Base-by-base conservation (phyloP, 2,329 filamentous ascomycete genomes). In the Calonectria pteridis region DNA sequence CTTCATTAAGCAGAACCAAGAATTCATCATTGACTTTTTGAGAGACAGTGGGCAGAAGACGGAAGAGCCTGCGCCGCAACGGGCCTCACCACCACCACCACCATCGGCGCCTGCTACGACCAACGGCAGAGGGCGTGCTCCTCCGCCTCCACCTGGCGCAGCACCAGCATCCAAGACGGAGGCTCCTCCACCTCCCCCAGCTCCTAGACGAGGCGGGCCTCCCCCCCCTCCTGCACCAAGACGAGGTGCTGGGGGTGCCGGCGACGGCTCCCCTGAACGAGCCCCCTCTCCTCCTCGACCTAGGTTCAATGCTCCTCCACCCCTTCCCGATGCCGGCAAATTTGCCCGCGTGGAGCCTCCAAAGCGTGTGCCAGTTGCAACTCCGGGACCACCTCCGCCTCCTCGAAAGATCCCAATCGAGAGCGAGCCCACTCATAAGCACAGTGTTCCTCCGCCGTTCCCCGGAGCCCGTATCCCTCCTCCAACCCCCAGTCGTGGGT, bases 271-370 rank as follows among this genome's bases (percentile, higher is more conserved):
- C 46, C 91, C 94, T n/a, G 90, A 93, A 35, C 89, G 92, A 81
- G 93, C 95, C 73, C 91, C 93, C 18, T 94, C 95, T 16, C 91
- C 93, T 23, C 89, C 92, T 28, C 90, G 93, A 66, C 91, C 91
- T 11, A 90, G 89, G 79, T 98, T 98, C 86, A 90, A 92, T 77
- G 96, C 95, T 11, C 97, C 97, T 58, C 97, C 97, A 40, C 94
- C 96, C 3, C 86, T 98, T 73, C 92, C 95, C 69, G 96, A 98
- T 83, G 97, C 97, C 72, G 97, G 97, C 46, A 98, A 95, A 84
- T 97, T 92, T 82, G 95, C 94, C 4, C 89, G 93, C 85, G 89
- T 83, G 78, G 87, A 83, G 31, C 78, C 81, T 33, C 77, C 80
- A 18, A 80, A 79, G 50, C 79, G 82, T 33, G 75, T 76, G 11